A percentile compares a stretch with the other conserved stretches of the same genome.
Evolutionary conservation across 2,329 filamentous ascomycete species (phyloP).

Genomic region (Pezicula rhizophila): DNA sequence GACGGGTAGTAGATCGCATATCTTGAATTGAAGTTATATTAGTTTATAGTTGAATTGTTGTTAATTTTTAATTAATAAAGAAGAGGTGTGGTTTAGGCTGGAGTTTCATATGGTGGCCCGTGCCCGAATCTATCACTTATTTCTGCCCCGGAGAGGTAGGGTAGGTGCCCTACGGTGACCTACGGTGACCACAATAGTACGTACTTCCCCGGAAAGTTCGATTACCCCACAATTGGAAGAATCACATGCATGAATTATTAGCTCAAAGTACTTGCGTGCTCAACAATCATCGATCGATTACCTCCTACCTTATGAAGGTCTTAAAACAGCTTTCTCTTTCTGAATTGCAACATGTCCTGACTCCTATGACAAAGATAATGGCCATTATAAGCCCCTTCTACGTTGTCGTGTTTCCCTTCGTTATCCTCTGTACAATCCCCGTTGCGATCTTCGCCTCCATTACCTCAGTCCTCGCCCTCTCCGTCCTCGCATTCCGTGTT

Average conservation of each 20-base stretch:
- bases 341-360: conserved; percentile 4
- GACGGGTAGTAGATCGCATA: no score
- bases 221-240: conserved; percentile 1
- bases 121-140: no score
- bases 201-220: background rate
- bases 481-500: conserved; percentile 54
- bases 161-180: background rate
- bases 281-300: background rate
- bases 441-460: conserved; percentile 57
- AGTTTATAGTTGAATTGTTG: no score
- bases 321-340: conserved; percentile 3
- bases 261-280: background rate
- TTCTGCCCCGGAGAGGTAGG: no score
- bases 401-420: conserved; percentile 53
- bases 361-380: conserved; percentile 32
- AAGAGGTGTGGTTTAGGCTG: conserved; percentile 10
- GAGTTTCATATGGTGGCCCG: no score
- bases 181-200: background rate
- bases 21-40: background rate
- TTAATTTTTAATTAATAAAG: conserved; percentile 6
- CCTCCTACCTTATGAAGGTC: no score
- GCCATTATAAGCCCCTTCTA: conserved; percentile 48
- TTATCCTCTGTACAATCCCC: conserved; percentile 57
- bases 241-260: conserved; percentile 7
- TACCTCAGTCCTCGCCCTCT: conserved; percentile 56